phyloP scores from a whole-genome alignment of 208 protist genomes.

The Endotrypanum monterogeii region DNA sequence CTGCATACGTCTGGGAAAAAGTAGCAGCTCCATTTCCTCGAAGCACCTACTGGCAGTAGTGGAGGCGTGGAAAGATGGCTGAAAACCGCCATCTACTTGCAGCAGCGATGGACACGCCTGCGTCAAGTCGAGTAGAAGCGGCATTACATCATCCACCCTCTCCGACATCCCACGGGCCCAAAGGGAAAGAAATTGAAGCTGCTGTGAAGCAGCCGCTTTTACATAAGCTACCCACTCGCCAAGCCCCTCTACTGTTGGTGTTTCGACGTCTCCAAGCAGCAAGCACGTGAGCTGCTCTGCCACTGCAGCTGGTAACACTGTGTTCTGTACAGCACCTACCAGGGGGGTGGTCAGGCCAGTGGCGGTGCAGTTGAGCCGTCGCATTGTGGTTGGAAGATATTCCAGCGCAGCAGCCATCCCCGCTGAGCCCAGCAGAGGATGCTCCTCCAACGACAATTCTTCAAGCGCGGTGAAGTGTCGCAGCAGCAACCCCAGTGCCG shows the following conservation, averaged over 20 bases:
- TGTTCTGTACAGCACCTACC: conserved; percentile 15
- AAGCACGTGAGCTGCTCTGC: conserved; percentile 44
- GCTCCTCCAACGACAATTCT: conserved; percentile 63
- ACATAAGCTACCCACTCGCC: conserved; percentile 31
- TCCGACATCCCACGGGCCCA: conserved; percentile 71
- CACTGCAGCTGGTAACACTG: conserved; percentile 35
- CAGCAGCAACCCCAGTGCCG: conserved; percentile 41
- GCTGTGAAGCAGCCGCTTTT: conserved; percentile 4
- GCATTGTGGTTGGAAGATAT: conserved; percentile 30
- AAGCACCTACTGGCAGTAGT: conserved; percentile 40
- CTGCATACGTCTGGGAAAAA: conserved; percentile 42
- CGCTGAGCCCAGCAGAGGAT: conserved; percentile 38
- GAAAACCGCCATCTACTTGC: conserved; percentile 66
- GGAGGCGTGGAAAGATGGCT: conserved; percentile 53
- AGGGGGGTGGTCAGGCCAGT: conserved; percentile 34
- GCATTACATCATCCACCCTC: conserved; percentile 24
- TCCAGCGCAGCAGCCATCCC: conserved; percentile 37
- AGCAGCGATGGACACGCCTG: conserved; percentile 39
- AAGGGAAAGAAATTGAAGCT: conserved; percentile 51
- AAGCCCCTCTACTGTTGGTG: conserved; percentile 29
- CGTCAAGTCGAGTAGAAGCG: conserved; percentile 31
- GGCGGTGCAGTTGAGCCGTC: conserved; percentile 42
- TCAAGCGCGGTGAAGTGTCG: conserved; percentile 43
- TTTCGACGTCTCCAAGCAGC: conserved; percentile 52
- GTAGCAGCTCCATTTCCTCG: conserved; percentile 47